Base-by-base conservation (phyloP, 768 basidiomycete genomes). In the Daedaleopsis sinensis region DNA sequence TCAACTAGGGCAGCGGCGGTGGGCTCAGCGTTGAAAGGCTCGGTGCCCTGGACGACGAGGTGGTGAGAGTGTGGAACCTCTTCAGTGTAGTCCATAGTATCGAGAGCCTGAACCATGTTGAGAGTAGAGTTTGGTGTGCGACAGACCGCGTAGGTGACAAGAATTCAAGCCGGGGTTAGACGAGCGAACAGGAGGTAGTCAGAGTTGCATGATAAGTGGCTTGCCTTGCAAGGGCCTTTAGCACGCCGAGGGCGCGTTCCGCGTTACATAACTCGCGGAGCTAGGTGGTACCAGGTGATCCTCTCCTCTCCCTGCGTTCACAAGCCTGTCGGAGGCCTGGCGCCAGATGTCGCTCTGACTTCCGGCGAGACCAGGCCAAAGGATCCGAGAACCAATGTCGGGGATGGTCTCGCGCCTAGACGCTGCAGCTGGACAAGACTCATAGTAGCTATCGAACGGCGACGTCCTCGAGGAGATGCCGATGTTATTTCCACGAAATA, bases 11-110 rank as follows among this genome's bases (percentile, higher is more conserved):
- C 78, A 39, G 79, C 71, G 6, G 80, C 79, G 1, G 78, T 74
- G 0, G 90, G 86, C 64, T 93, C 90, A 18, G 89, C 89, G 68
- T 91, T 91, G 76, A 84, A 85, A 2, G 89, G 90, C 9, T 80
- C 67, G 7, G 76, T 15, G 67, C 78, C 64, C 63, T 82, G 80
- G 11, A 85, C 71, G 50, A 75, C 64, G 32, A 87, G 78, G 11
- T 77, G 71, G 13, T 78, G 64, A 23, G 84, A 85, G 66, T 82
- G 84, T 0, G 71, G 60, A 9, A 82, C 83, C 75, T 87, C 84
- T 0, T 55, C 24, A 8, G 66, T 47, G 38, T 60, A 64, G 47
- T 67, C 61, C 63, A 65, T 67, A 52, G 55, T 35, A 13, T 47
- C 16, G 9, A 35, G 23, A n/a, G 16, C 21, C 11, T 11, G 52